Base-by-base conservation (phyloP, 306 rosid species). In the Herpetospermum pedunculosum region DNA sequence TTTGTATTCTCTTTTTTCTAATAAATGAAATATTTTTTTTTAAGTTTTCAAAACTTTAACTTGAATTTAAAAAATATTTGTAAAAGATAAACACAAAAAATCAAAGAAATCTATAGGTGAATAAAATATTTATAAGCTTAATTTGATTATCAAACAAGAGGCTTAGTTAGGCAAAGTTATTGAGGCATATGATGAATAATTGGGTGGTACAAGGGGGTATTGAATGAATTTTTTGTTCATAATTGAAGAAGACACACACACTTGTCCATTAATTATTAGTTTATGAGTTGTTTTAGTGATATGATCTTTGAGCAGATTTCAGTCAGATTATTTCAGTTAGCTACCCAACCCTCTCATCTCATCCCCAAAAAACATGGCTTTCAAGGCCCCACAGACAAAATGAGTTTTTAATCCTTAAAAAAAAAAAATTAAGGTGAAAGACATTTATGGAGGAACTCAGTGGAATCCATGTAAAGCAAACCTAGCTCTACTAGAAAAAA, bases 321-420 rank as follows among this genome's bases (percentile, higher is more conserved):
- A 69, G 74, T 69, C 57, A 69, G 73, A 69, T 69, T 0, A 69
- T 28, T 69, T 69, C 55, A 69, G 54, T 69, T 69, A 69, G 72
- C 21, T 58, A 30, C 40, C 40, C 74, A 69, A 69, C 57, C 26
- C 55, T 69, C 25, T 34, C 23, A 48, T 64, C 32, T 73, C 77
- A 62, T 62, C 69, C 68, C 69, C 46, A 62, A 8, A 76, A 87
- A 79, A 71, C 59, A 72, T 49, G 80, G 63, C 80, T 77, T 75
- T 37, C 49, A 59, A 14, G 74, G 55, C 11, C 74, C 74, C 74
- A 69, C 74, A 69, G 55, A 69, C 74, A 69, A 44, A 69, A 2
- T 43, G 55, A 69, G 16, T 44, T 26, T 69, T 69, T 44, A 69
- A 69, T 69, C 26, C 52, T 67, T 2, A 63, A 63, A 65, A 5